Evolutionary conservation across 495 filamentous ascomycete species (phyloP).

Genomic region (Penicillium soppii): DNA sequence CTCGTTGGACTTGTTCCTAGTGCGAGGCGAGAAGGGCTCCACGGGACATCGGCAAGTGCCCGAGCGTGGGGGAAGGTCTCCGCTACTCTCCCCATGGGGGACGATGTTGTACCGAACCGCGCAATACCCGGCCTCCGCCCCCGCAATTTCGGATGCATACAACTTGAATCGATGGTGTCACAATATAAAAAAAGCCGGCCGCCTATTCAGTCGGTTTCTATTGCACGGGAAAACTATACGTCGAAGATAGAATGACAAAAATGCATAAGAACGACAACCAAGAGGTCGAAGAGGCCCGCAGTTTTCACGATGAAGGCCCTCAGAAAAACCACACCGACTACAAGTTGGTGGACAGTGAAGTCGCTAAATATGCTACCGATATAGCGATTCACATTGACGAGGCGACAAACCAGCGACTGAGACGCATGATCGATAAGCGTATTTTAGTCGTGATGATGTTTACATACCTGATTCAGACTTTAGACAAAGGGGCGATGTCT

Average conservation of each 20-base stretch:
- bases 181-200: background rate
- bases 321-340: constrained; percentile 51
- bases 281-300: constrained; percentile 6
- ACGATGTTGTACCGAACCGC: constrained; percentile 1
- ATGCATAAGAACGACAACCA: constrained; percentile 4
- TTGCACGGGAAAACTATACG: background rate
- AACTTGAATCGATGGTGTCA: too few relatives aligned
- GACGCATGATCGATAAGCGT: constrained; percentile 53
- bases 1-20: background rate
- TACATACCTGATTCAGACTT: constrained; percentile 65
- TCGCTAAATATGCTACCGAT: constrained; percentile 59
- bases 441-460: constrained; percentile 48
- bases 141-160: constrained; percentile 9
- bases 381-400: constrained; percentile 51
- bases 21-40: background rate
- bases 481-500: constrained; percentile 67
- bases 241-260: constrained; percentile 1
- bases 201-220: background rate
- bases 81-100: constrained; percentile 15
- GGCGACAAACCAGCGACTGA: constrained; percentile 49
- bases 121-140: background rate
- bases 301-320: constrained; percentile 18
- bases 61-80: constrained; percentile 10
- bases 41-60: background rate
- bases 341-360: constrained; percentile 56